These are phyloP conservation scores for Multifurca ochricompacta DNA, from an alignment of 768 basidiomycete genomes.

Conservation along the genomic window DNA sequence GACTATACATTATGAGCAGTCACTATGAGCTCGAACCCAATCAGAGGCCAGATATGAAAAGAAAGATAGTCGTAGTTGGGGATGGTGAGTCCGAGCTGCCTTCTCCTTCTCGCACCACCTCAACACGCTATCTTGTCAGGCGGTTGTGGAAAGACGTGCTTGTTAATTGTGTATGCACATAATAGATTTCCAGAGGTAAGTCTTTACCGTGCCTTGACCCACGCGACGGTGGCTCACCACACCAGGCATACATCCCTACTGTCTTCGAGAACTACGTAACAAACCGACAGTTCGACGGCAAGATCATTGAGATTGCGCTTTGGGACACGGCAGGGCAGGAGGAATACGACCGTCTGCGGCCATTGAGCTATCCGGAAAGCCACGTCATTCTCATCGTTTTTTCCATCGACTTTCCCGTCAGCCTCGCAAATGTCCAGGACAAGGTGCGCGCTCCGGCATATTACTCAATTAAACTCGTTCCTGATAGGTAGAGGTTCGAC, in stretches of 20 bases:
- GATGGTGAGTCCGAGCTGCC: constrained; percentile 49
- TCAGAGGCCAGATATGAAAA: constrained; percentile 65
- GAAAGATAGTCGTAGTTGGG: constrained; percentile 82
- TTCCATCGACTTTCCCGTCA: constrained; percentile 87
- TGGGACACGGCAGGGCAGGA: constrained; percentile 99
- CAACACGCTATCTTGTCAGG: constrained; percentile 33
- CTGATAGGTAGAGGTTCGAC: constrained; percentile 12
- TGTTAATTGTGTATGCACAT: constrained; percentile 93
- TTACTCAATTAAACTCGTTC: neutral
- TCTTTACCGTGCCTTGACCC: constrained; percentile 16
- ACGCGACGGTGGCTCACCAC: constrained; percentile 18
- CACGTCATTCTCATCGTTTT: constrained; percentile 92
- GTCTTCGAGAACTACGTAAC: constrained; percentile 95
- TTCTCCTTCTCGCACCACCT: constrained; percentile 25
- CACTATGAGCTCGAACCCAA: constrained; percentile 9
- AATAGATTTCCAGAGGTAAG: constrained; percentile 92
- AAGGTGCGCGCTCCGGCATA: constrained; percentile 46
- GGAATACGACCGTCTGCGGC: constrained; percentile 87
- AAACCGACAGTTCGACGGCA: constrained; percentile 77
- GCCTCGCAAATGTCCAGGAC: constrained; percentile 84
- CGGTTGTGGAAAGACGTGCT: constrained; percentile 89
- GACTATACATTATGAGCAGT: constrained; percentile 17
- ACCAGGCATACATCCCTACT: constrained; percentile 83
- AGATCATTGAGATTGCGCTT: constrained; percentile 89
- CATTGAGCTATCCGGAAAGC: constrained; percentile 82